Base-by-base conservation (phyloP, 139 green algal species). In the Pseudopediastrum boryanum region DNA sequence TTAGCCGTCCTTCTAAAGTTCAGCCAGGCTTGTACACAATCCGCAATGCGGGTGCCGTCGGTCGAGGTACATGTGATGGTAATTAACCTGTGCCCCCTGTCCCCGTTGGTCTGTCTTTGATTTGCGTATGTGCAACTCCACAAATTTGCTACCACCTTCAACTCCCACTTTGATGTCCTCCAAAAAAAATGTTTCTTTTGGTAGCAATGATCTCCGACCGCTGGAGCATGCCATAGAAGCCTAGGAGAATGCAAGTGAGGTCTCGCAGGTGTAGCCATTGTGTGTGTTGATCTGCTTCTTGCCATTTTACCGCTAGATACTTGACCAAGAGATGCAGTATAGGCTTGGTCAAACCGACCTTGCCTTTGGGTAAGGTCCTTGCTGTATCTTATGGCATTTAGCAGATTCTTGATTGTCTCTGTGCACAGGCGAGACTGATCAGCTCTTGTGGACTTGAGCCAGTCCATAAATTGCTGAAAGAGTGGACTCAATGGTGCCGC, bases 161-260 rank as follows among this genome's bases (percentile, higher is more conserved):
- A 35, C 21, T 6, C 31, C 63, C 5, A 71, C 3, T 9, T 16
- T 50, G 33, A 71, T 51, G 16, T 71, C 63, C 5, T 16, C 3
- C 33, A 71, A n/a, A n/a, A n/a, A n/a, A n/a, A n/a, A n/a, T n/a
- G n/a, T n/a, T n/a, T n/a, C n/a, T n/a, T 5, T 50, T 6, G 19
- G 52, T 21, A 6, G 63, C 63, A 50, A 51, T 51, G 7, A 71
- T 50, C 36, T 71, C 63, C 38, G 63, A 71, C 16, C 63, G 33
- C 33, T 41, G 63, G 19, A 71, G 33, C 63, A 71, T 71, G 63
- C 63, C 29, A 41, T 38, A 71, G 63, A 52, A 71, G 16, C 63
- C 63, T n/a, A 71, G 35, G 19, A 71, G 63, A 5, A 43, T 51
- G 39, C 33, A 50, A 25, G 39, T 56, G 21, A 13, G 7, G 16